Percentiles rank a stretch among this genome's conserved stretches.
phyloP scores from a whole-genome alignment of 345 rosid species.

The Eucalyptus curtisii region DNA sequence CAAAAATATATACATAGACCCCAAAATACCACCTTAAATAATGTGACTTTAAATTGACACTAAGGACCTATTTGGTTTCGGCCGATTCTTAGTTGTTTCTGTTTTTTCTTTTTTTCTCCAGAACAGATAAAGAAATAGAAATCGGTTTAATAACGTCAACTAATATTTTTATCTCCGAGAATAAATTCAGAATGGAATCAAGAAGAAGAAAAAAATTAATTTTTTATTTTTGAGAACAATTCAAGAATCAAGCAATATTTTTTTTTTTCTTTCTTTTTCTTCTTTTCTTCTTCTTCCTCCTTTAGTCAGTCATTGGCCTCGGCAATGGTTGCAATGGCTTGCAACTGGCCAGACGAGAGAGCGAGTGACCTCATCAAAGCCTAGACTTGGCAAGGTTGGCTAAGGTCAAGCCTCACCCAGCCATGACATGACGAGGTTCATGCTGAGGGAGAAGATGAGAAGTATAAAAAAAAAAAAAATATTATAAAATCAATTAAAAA shows the following conservation, averaged over 20 bases:
- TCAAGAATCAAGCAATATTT: not conserved
- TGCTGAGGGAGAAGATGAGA: not conserved
- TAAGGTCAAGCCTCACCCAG: fast-evolving
- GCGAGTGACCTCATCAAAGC: fast-evolving
- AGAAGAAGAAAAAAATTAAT: fast-evolving
- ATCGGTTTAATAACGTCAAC: fast-evolving
- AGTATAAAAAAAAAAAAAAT: too few species aligned
- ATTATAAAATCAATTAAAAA: too few species aligned
- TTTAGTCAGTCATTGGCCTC: fast-evolving
- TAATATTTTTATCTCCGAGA: too few species aligned
- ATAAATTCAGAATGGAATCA: fast-evolving
- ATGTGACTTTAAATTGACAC: not conserved
- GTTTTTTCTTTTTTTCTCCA: fast-evolving
- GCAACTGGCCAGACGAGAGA: fast-evolving
- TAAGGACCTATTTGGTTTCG: not conserved
- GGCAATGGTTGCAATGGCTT: not conserved
- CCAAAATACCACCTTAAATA: not conserved
- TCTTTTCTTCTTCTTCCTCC: too few species aligned
- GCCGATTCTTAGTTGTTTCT: too few species aligned
- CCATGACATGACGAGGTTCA: fast-evolving
- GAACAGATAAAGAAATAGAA: fast-evolving
- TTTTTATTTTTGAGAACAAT: fast-evolving
- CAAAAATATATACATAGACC: not conserved
- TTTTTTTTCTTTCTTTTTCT: fast-evolving
- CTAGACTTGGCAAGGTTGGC: fast-evolving